phyloP scores from a whole-genome alignment of 768 basidiomycete species.

The Mycena albidolilacea region DNA sequence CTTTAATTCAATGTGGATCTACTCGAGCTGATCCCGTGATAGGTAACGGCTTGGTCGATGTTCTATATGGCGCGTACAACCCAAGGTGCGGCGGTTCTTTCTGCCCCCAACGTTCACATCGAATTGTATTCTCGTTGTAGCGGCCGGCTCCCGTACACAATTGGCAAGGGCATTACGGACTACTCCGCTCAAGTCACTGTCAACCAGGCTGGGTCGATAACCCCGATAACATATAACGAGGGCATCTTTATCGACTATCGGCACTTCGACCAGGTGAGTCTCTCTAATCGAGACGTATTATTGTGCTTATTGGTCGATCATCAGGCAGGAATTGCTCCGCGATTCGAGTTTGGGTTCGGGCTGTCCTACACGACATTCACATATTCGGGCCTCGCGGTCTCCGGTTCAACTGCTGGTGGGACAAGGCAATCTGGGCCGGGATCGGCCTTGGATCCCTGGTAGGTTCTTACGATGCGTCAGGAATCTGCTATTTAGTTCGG shows the following conservation, averaged over 20 bases:
- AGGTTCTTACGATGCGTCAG: conserved; percentile 14
- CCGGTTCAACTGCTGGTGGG: conserved; percentile 58
- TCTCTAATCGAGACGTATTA: neutral
- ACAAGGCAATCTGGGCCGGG: conserved; percentile 62
- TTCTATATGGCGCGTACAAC: conserved; percentile 73
- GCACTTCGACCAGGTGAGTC: conserved; percentile 61
- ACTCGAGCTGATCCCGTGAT: conserved; percentile 29
- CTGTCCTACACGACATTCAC: conserved; percentile 72
- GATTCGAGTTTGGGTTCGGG: conserved; percentile 67
- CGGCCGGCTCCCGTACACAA: conserved; percentile 65
- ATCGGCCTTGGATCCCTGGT: conserved; percentile 69
- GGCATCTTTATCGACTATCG: conserved; percentile 72
- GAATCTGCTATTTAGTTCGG: neutral
- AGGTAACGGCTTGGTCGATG: conserved; percentile 72
- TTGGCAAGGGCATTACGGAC: conserved; percentile 67
- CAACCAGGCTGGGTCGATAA: conserved; percentile 52
- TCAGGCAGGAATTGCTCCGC: conserved; percentile 57
- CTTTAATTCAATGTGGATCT: neutral
- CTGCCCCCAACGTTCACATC: neutral
- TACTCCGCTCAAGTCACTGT: conserved; percentile 68
- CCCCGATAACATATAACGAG: conserved; percentile 71
- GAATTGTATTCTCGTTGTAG: conserved; percentile 39
- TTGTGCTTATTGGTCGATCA: neutral
- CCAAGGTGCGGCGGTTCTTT: conserved; percentile 58
- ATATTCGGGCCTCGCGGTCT: conserved; percentile 61